These are phyloP conservation scores for Paraphoma chrysanthemicola DNA, from an alignment of 2,329 filamentous ascomycete genomes.

Conservation along the genomic window DNA sequence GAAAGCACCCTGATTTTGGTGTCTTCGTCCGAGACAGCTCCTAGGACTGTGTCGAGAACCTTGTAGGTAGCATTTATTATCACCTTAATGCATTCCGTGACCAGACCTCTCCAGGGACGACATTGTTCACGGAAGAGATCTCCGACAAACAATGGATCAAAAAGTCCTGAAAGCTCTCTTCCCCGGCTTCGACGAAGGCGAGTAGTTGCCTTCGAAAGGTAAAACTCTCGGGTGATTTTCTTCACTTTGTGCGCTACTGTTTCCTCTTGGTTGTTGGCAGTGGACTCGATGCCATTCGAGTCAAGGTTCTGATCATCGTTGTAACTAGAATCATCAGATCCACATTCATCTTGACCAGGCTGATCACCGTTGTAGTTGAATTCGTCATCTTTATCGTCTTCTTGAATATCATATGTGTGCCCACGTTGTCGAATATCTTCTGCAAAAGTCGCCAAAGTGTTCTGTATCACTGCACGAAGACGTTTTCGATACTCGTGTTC, in stretches of 20 bases:
- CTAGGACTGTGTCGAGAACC: constrained; percentile 5
- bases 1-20: too few relatives aligned
- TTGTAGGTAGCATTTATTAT: not conserved
- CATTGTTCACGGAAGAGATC: constrained; percentile 29
- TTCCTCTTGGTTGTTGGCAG: too few relatives aligned
- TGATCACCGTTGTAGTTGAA: too few relatives aligned
- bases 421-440: constrained; percentile 20
- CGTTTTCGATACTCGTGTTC: constrained; percentile 19
- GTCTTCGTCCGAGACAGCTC: constrained; percentile 3
- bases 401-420: constrained; percentile 24
- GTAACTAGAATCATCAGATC: too few relatives aligned
- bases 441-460: constrained; percentile 9
- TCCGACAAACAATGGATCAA: constrained; percentile 26
- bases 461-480: constrained; percentile 32
- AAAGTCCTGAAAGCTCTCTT: constrained; percentile 27
- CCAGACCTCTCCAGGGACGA: constrained; percentile 18
- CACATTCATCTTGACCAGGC: too few relatives aligned
- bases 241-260: too few relatives aligned
- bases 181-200: constrained; percentile 20
- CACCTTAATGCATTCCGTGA: too few relatives aligned
- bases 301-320: too few relatives aligned
- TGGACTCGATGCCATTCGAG: too few relatives aligned
- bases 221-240: too few relatives aligned
- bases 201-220: constrained; percentile 26
- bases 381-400: too few relatives aligned